phyloP scores from a whole-genome alignment of 257 asterid species.

The Nicotiana undulata region DNA sequence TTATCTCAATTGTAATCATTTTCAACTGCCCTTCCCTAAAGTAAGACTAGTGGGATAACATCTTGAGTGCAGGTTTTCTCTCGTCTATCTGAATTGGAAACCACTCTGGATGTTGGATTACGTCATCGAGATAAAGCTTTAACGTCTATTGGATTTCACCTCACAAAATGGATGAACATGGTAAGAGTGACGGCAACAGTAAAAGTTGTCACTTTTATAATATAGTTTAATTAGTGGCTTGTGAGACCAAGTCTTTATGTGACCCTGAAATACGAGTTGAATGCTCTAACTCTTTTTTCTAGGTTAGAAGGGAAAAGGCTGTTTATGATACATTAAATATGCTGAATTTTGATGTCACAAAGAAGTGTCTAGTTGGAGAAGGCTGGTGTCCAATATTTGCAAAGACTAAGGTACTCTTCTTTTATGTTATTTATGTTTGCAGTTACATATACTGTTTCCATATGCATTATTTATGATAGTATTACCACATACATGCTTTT shows the following conservation, averaged over 20 bases:
- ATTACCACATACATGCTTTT: constrained; percentile 13
- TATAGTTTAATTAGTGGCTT: neutral
- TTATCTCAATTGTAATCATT: neutral
- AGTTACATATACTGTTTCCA: constrained; percentile 8
- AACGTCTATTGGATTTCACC: constrained; percentile 67
- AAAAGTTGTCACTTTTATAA: neutral
- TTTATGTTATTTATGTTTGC: constrained; percentile 3
- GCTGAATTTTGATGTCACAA: constrained; percentile 96
- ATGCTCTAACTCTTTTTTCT: constrained; percentile 21
- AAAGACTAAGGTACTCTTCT: constrained; percentile 52
- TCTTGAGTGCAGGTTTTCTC: constrained; percentile 60
- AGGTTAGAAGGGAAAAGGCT: constrained; percentile 97
- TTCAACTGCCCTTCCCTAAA: neutral
- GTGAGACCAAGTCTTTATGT: neutral
- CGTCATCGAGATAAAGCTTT: constrained; percentile 79
- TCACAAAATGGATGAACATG: constrained; percentile 74
- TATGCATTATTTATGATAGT: constrained; percentile 8
- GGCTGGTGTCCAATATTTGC: constrained; percentile 99
- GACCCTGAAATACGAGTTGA: constrained; percentile 14
- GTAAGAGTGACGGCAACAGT: constrained; percentile 23
- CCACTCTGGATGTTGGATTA: constrained; percentile 88
- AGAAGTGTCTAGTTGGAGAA: constrained; percentile 98
- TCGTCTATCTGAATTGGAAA: constrained; percentile 80
- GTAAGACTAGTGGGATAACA: constrained; percentile 1
- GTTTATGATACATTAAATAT: constrained; percentile 84